Conservation (phyloP, 345 rosid species). For the Physaria fendleri region DNA sequence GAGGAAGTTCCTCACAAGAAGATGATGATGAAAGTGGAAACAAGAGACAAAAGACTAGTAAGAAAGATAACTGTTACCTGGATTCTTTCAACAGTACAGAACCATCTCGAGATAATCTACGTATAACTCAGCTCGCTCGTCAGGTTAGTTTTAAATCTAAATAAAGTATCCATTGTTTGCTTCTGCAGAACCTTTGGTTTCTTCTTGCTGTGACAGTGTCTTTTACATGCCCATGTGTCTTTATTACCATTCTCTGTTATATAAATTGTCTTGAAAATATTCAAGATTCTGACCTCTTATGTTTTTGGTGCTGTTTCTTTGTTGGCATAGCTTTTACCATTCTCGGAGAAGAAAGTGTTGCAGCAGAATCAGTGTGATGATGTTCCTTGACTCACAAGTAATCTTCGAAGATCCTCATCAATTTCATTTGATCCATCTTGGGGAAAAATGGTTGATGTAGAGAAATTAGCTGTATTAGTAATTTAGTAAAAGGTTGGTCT, state of each 20-base stretch:
- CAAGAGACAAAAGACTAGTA: conserved; percentile 38
- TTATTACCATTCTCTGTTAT: not conserved
- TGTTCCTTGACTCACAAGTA: conserved; percentile 24
- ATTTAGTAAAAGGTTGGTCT: no score
- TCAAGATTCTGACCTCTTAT: not conserved
- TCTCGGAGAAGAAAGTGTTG: conserved; percentile 42
- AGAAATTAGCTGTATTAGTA: conserved; percentile 10
- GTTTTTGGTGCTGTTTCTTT: conserved; percentile 1
- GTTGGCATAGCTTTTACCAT: conserved; percentile 47
- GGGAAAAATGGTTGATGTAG: conserved; percentile 6
- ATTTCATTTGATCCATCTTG: not conserved
- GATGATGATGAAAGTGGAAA: conserved; percentile 38
- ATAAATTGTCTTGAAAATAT: not conserved
- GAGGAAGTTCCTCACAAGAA: conserved; percentile 27
- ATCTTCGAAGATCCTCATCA: not conserved
- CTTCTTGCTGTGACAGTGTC: not conserved
- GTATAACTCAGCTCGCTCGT: conserved; percentile 53
- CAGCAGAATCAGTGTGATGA: conserved; percentile 25
- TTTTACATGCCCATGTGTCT: not conserved
- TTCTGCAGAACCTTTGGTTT: not conserved
- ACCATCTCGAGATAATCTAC: conserved; percentile 43
- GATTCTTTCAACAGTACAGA: conserved; percentile 40
- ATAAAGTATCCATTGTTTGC: not conserved
- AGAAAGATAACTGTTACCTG: conserved; percentile 32
- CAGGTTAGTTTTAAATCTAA: conserved; percentile 44